Percentiles rank a stretch among this genome's conserved stretches.
These are phyloP conservation scores for Fusarium citri DNA, from an alignment of 2,329 filamentous ascomycete genomes.

Conservation along the genomic window DNA sequence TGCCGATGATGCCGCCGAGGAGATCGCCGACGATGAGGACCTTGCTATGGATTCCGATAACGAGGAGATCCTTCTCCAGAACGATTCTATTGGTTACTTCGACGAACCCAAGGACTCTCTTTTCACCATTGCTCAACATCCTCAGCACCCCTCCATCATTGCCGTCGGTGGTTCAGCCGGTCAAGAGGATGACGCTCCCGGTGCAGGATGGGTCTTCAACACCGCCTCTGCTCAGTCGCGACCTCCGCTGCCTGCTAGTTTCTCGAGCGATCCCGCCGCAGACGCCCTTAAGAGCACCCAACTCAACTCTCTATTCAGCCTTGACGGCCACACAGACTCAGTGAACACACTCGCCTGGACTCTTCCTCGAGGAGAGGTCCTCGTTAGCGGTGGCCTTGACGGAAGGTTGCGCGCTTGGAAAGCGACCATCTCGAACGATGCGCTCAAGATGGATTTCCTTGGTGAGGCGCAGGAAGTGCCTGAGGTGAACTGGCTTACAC, in stretches of 20 bases:
- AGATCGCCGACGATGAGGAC: conserved; percentile 79
- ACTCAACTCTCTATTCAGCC: conserved; percentile 74
- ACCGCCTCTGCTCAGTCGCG: conserved; percentile 70
- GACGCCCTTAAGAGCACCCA: conserved; percentile 63
- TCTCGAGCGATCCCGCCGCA: conserved; percentile 71
- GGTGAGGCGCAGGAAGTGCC: conserved; percentile 89
- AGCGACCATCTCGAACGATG: conserved; percentile 58
- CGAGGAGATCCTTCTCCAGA: conserved; percentile 84
- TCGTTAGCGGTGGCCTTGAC: conserved; percentile 89
- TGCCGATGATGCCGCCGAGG: conserved; percentile 76
- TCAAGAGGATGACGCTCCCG: conserved; percentile 69
- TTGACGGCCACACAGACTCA: conserved; percentile 93
- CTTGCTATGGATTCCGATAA: conserved; percentile 83
- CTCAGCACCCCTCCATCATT: conserved; percentile 78
- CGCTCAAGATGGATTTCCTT: conserved; percentile 69
- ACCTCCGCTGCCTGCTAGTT: conserved; percentile 81
- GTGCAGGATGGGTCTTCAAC: conserved; percentile 89
- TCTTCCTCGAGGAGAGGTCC: conserved; percentile 81
- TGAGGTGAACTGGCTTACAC: conserved; percentile 89
- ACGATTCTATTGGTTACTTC: conserved; percentile 94
- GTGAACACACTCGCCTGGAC: conserved; percentile 91
- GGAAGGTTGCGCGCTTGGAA: conserved; percentile 81
- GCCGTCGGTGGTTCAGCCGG: conserved; percentile 84
- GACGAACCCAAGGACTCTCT: conserved; percentile 91
- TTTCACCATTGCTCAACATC: conserved; percentile 95